Evolutionary conservation across 163 green algal genomes (phyloP).

Genomic region (Chlamydomonas reinhardtii): DNA sequence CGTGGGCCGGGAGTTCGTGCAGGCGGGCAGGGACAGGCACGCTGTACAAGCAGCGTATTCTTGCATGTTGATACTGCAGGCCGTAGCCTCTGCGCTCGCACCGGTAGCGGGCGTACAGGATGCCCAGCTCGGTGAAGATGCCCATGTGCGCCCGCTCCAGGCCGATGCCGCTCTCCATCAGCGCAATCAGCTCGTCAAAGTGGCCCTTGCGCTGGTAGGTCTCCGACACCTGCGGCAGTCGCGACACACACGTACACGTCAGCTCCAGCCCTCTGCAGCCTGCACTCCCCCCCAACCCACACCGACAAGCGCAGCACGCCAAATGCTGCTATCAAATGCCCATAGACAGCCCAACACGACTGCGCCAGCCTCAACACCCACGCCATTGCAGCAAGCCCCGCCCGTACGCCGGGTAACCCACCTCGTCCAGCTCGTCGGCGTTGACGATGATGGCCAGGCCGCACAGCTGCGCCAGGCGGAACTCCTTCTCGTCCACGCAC

Average conservation of each 20-base stretch:
- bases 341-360: too few relatives aligned
- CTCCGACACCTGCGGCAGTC: constrained; percentile 74
- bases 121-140: constrained; percentile 98
- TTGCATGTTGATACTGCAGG: too few relatives aligned
- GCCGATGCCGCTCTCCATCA: constrained; percentile 98
- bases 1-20: too few relatives aligned
- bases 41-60: too few relatives aligned
- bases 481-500: constrained; percentile 97
- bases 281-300: too few relatives aligned
- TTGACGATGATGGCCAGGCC: constrained; percentile 99
- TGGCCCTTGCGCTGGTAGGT: constrained; percentile 95
- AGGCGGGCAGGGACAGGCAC: too few relatives aligned
- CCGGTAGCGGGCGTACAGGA: constrained; percentile 92
- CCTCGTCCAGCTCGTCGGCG: constrained; percentile 98
- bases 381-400: too few relatives aligned
- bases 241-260: not conserved
- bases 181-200: constrained; percentile 94
- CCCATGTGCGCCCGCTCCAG: constrained; percentile 99
- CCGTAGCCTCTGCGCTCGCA: too few relatives aligned
- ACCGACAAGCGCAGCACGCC: too few relatives aligned
- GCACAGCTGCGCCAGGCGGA: constrained; percentile 95
- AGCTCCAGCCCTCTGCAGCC: too few relatives aligned
- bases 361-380: too few relatives aligned
- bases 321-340: too few relatives aligned
- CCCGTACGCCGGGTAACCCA: constrained; percentile 26